Evolutionary conservation across 306 rosid genomes (phyloP), one percentile per base, ranked within the genome.

Genomic region (Dryas alaskensis): DNA sequence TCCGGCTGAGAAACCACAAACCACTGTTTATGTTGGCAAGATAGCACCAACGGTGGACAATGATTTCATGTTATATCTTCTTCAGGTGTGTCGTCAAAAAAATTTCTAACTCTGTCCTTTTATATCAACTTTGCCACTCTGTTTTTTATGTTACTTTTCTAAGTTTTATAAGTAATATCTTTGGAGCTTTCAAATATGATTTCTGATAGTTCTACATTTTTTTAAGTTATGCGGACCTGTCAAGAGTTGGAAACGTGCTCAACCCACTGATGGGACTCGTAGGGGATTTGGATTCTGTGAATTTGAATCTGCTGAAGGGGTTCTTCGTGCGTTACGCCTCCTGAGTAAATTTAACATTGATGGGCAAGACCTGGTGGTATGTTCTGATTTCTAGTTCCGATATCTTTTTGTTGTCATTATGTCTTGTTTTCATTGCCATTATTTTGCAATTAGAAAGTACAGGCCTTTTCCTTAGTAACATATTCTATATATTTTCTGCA

Each of bases 171-270:
- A 45, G 27, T 9, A 46, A 6, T 46, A 53, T 67, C 76, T 9
- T 63, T 58, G 31, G 8, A 54, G 76, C 66, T 51, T 55, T 63
- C 58, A 46, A 27, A 16, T 77, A 62, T 72, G 51, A 22, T 17
- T 72, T 67, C 43, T 59, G 40, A 63, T 67, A 44, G 70, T 70
- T 73, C 59, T 54, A 63, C 48, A 67, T 79, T 79, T 65, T 70
- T 16, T 87, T 16, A 64, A 95, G 99, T 79, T 89, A 43, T 95
- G 99, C 77, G 99, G 99, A 81, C 84, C 91, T 71, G 88, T 95
- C 86, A 95, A 92, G 89, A 87, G 86, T 87, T 95, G 99, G 99
- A 95, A 95, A 81, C 96, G 98, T 52, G 83, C 90, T 72, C 97
- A 91, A 81, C 89, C 94, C 73, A 81, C 97, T 4, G 84, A 86